Base-by-base conservation (phyloP, 1,284 basidiomycete genomes). In the Somion occarium region DNA sequence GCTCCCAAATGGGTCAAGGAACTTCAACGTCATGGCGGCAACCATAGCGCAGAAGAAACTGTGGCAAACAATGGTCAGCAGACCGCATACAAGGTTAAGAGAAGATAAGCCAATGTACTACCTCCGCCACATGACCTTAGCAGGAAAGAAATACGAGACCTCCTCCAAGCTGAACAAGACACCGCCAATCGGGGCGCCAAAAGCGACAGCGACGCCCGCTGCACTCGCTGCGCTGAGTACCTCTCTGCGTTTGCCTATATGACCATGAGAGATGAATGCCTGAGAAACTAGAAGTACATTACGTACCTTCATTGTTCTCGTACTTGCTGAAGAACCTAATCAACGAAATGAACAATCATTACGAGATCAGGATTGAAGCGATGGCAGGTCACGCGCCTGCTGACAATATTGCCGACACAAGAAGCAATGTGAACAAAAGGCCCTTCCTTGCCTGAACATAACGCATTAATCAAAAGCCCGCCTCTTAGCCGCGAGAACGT, bases 401-500 rank as follows among this genome's bases (percentile, higher is more conserved):
- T 94, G 55, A 95, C 79, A 55, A 99, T 97, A 65, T 98, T 99
- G 19, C 93, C 95, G 44, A 98, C 77, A 68, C 94, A 98, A 49
- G 88, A 89, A 1, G 93, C 93, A 54, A 99, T 97, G 65, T 98
- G 96, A 1, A 98, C 95, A 64, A 98, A 91, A 0, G 95, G 96
- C 0, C 96, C 96, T 71, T 98, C 96, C 73, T 97, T 96, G 45
- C 83, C 79, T 74, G 53, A 13, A 43, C 4, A 52, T 22, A 38
- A n/a, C n/a, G n/a, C n/a, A n/a, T n/a, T n/a, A 44, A 22, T 19
- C 30, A 26, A 15, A 43, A 25, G 26, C 38, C n/a, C 57, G 54
- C 46, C 3, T 53, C n/a, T n/a, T n/a, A n/a, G n/a, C n/a, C n/a
- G 18, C n/a, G 48, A 24, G 22, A 15, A 27, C 56, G 70, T 48